Percentiles rank a stretch among this genome's conserved stretches.
Evolutionary conservation across 805 yeast genomes (phyloP).

Genomic region (Kregervanrija fluxuum): DNA sequence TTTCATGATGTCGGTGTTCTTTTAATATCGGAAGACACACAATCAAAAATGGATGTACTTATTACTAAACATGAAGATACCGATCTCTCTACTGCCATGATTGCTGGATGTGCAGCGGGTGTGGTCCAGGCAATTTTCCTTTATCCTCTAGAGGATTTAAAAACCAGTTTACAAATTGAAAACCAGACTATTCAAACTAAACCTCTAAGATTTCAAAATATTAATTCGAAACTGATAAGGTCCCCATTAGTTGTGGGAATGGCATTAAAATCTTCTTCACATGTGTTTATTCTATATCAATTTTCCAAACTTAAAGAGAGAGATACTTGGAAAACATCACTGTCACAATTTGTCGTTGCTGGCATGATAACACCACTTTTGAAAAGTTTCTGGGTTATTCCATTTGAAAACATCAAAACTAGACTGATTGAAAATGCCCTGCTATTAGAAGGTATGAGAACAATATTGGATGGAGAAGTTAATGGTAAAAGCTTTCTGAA

Average conservation of each 20-base stretch:
- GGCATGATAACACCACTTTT: conserved; percentile 76
- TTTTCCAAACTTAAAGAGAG: conserved; percentile 62
- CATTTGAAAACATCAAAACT: conserved; percentile 82
- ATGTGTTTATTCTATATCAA: conserved; percentile 70
- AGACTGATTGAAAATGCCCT: conserved; percentile 68
- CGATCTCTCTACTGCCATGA: conserved; percentile 48
- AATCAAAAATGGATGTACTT: conserved; percentile 19
- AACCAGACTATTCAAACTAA: conserved; percentile 27
- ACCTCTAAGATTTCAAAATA: conserved; percentile 27
- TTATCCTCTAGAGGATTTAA: conserved; percentile 65
- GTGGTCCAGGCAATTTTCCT: conserved; percentile 54
- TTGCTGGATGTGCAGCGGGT: conserved; percentile 58
- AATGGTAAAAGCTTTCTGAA: background rate
- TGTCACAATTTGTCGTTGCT: conserved; percentile 77
- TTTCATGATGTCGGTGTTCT: no score
- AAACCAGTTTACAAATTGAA: conserved; percentile 57
- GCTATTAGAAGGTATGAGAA: conserved; percentile 22
- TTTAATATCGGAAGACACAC: no score
- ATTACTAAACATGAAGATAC: conserved; percentile 23
- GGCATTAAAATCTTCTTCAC: conserved; percentile 60
- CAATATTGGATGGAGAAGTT: conserved; percentile 11
- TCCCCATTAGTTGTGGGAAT: conserved; percentile 65
- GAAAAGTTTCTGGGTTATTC: conserved; percentile 80
- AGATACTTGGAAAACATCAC: conserved; percentile 53
- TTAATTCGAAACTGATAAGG: no score